These are phyloP conservation scores for Condylostoma magnum DNA, from an alignment of 169 alveolate species.

Conservation along the genomic window DNA sequence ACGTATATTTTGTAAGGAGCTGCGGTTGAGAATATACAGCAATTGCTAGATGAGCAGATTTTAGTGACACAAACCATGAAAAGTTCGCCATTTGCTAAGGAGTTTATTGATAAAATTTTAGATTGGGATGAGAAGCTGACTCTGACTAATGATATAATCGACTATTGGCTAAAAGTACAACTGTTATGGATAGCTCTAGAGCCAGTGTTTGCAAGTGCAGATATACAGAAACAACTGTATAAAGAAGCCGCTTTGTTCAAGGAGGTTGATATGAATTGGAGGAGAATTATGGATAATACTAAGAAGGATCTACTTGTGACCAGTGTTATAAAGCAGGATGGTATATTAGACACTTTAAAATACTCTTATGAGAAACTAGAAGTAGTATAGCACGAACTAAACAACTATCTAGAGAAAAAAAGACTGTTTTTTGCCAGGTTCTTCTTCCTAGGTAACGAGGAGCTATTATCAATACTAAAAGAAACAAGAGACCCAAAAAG, in stretches of 20 bases:
- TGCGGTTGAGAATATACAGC: conserved; percentile 71
- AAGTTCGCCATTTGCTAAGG: conserved; percentile 78
- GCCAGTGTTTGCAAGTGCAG: conserved; percentile 81
- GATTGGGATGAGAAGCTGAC: conserved; percentile 86
- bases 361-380: conserved; percentile 85
- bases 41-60: conserved; percentile 83
- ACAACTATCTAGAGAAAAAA: conserved; percentile 91
- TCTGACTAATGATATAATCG: conserved; percentile 52
- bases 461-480: conserved; percentile 90
- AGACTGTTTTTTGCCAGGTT: conserved; percentile 87
- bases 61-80: conserved; percentile 80
- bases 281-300: conserved; percentile 47
- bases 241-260: conserved; percentile 59
- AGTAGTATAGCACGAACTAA: conserved; percentile 83
- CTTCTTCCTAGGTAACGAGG: conserved; percentile 94
- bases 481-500: conserved; percentile 92
- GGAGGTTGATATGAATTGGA: conserved; percentile 51
- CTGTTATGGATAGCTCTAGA: conserved; percentile 66
- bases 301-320: conserved; percentile 41
- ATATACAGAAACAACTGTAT: conserved; percentile 71
- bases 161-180: conserved; percentile 56
- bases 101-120: conserved; percentile 74
- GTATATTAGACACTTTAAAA: conserved; percentile 62
- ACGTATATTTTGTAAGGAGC: conserved; percentile 71
- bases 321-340: conserved; percentile 76